Base-by-base conservation (phyloP, 495 filamentous ascomycete genomes). In the Lophiostoma macrostomum region DNA sequence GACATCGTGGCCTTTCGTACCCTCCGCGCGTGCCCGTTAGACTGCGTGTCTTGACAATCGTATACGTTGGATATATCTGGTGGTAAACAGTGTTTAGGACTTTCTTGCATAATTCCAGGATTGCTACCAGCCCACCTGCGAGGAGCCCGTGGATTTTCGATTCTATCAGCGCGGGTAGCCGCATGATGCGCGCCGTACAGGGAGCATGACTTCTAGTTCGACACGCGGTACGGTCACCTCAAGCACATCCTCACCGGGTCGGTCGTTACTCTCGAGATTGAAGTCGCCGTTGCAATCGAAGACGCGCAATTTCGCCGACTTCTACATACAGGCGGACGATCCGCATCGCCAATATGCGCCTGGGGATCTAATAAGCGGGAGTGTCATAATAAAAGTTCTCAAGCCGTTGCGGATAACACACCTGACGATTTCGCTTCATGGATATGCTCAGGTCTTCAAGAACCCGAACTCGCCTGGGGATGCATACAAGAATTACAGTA, bases 341-440 rank as follows among this genome's bases (percentile, higher is more conserved):
- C 91, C 93, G 23, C 88, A 93, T 74, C 85, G 87, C 44, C 82
- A 87, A 42, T 96, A 96, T 66, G 81, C 74, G 29, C 81, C 81
- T 8, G 83, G 83, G 5, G 83, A 86, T 63, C 60, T 71, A 16
- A 75, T 85, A 42, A 80, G 73, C 53, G 93, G 93, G 34, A 82
- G 80, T 40, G 88, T 98, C 0, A 73, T 90, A 22, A 72, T 97
- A 44, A 88, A 84, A 38, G 82, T 93, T 39, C 76, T 87, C 40
- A 91, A 90, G 53, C 82, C 90, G 20, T 69, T 93, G 48, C 82
- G 88, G 64, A 84, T 96, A 58, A 96, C 91, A 13, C 93, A 98
- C 76, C 74, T 98, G 18, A 87, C 88, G 20, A 82, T 96, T 48
- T 80, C 83, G 59, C 75, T 98, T 35, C 87, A 95, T 69, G 93